These are phyloP conservation scores for Pichia sp. DNA, from an alignment of 1,139 yeast genomes.

Conservation along the genomic window DNA sequence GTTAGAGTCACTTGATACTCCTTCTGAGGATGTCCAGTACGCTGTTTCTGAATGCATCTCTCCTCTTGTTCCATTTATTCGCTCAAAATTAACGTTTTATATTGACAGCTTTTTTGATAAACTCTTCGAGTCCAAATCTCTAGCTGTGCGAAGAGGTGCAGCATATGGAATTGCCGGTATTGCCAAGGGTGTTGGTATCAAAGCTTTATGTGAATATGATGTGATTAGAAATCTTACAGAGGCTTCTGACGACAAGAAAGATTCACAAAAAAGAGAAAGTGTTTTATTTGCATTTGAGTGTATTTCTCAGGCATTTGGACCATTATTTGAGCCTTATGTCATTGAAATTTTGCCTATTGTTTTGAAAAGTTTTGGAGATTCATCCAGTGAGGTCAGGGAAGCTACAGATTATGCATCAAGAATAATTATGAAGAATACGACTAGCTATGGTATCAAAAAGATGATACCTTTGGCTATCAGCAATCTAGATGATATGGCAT, in stretches of 20 bases:
- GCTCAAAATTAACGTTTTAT: conserved; percentile 46
- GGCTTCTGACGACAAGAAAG: conserved; percentile 85
- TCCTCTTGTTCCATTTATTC: conserved; percentile 66
- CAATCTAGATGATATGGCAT: conserved; percentile 81
- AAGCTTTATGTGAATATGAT: conserved; percentile 69
- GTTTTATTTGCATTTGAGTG: conserved; percentile 86
- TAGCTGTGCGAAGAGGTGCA: conserved; percentile 78
- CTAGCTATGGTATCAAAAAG: conserved; percentile 87
- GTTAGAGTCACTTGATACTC: conserved; percentile 72
- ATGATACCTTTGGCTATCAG: conserved; percentile 87
- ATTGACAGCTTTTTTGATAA: conserved; percentile 56
- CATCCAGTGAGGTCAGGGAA: conserved; percentile 76
- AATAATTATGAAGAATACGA: conserved; percentile 84
- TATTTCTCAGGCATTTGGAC: conserved; percentile 69
- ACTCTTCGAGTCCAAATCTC: conserved; percentile 48
- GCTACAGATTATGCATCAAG: conserved; percentile 88
- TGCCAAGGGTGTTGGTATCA: conserved; percentile 84
- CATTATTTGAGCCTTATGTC: conserved; percentile 88
- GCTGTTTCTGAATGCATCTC: conserved; percentile 85
- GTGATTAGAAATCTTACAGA: conserved; percentile 72
- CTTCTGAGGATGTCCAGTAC: conserved; percentile 82
- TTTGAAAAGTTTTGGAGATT: conserved; percentile 79
- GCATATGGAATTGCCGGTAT: conserved; percentile 95
- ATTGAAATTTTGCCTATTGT: conserved; percentile 82
- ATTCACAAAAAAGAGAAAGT: conserved; percentile 74